These are phyloP conservation scores for Globisporangium cystogenes DNA, from an alignment of 352 stramenopile species.

Conservation along the genomic window DNA sequence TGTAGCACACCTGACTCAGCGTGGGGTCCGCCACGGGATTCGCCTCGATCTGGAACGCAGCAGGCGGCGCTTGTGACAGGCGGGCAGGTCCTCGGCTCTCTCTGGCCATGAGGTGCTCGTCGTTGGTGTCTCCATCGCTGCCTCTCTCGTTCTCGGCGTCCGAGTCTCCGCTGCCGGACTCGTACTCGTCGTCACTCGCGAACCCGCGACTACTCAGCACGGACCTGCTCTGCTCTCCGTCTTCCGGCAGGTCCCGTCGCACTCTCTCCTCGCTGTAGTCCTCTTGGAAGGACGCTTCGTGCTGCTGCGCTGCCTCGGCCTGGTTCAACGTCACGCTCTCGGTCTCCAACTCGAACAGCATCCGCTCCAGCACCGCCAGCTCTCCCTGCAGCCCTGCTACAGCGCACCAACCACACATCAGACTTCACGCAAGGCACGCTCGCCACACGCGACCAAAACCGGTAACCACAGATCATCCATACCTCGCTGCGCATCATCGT, in stretches of 20 bases:
- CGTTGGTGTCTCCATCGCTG: not conserved
- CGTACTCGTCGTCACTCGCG: conserved; percentile 4
- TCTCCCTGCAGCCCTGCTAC: conserved; percentile 23
- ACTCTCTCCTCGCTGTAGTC: not conserved
- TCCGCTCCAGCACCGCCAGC: conserved; percentile 32
- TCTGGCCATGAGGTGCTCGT: not conserved
- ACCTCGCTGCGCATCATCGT: conserved; percentile 13
- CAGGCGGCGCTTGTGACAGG: not conserved
- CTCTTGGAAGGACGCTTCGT: not conserved
- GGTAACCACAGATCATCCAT: not conserved
- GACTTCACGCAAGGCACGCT: not conserved
- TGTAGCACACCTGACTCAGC: conserved; percentile 34
- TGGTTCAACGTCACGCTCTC: conserved; percentile 22
- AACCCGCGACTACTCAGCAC: not conserved
- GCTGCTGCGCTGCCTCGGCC: not conserved
- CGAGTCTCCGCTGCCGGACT: conserved; percentile 1
- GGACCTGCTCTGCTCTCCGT: conserved; percentile 6
- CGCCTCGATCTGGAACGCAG: not conserved
- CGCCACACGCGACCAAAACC: not conserved
- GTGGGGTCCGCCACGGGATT: conserved; percentile 1
- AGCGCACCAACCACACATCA: not conserved
- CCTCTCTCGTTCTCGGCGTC: not conserved
- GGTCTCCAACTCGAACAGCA: conserved; percentile 31
- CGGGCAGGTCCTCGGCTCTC: not conserved
- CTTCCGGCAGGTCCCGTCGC: not conserved